A percentile compares a stretch with the other conserved stretches of the same genome.
Conservation (phyloP, 257 asterid genomes). For the Prunella vulgaris region DNA sequence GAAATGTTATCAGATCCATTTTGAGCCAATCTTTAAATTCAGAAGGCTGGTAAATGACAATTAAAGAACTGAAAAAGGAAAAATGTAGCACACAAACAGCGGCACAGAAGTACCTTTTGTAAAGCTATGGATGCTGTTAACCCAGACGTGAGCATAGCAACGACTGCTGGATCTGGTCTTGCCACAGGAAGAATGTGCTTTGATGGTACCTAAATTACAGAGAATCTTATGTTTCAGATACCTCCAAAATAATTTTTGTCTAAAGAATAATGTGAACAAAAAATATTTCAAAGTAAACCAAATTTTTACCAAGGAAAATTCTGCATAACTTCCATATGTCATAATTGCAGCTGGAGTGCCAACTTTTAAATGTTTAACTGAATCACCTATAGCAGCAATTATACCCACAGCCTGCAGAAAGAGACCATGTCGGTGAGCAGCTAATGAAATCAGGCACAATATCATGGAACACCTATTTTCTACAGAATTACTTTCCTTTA, state of each 20-base stretch:
- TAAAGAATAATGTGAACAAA: no score
- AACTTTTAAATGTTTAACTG: slow-evolving; percentile 71
- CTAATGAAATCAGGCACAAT: neutral
- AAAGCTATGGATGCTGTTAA: slow-evolving; percentile 92
- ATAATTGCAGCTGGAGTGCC: slow-evolving; percentile 95
- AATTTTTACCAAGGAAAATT: slow-evolving; percentile 58
- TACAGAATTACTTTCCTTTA: neutral
- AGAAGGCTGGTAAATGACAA: slow-evolving; percentile 5
- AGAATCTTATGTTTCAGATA: slow-evolving; percentile 18
- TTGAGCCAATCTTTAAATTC: neutral
- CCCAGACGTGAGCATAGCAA: slow-evolving; percentile 99
- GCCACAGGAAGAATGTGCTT: slow-evolving; percentile 92
- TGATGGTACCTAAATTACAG: slow-evolving; percentile 52
- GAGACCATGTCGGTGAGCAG: slow-evolving; percentile 3
- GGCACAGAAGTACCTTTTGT: slow-evolving; percentile 61
- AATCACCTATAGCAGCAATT: slow-evolving; percentile 87
- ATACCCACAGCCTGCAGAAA: slow-evolving; percentile 85
- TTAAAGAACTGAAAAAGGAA: neutral
- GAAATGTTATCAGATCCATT: slow-evolving; percentile 4
- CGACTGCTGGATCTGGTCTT: slow-evolving; percentile 90
- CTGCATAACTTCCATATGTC: slow-evolving; percentile 91
- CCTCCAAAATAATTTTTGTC: neutral
- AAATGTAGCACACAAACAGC: neutral
- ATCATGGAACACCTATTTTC: neutral
- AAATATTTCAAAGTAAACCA: neutral